Evolutionary conservation across 495 filamentous ascomycete species (phyloP), one percentile per base, ranked within the genome.

Genomic region (Aspergillus ellipticus): DNA sequence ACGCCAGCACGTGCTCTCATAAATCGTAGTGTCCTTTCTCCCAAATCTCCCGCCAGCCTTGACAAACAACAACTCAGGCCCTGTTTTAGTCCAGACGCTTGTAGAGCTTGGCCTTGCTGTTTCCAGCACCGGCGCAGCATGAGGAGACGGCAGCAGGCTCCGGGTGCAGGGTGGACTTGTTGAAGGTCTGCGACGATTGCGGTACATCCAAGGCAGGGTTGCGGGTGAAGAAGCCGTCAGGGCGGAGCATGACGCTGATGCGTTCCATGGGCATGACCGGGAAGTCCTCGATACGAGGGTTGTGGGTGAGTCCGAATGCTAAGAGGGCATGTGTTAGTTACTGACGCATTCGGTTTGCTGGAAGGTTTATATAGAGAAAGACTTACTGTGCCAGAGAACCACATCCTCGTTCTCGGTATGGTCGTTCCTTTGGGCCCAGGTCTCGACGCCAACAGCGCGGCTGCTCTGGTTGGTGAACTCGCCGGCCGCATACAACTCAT

Each of bases 401-500:
- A 83, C 68, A 41, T 84, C 78, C 15, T 74, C 69, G 49, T 83
- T 80, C 20, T 71, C 68, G 9, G 78, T 79, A 28, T 68, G 65
- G 9, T 85, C 82, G 5, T 74, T 72, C 8, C 82, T 69, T 20
- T 68, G 64, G 0, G 80, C 78, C 78, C 79, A 84, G 0, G 73
- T 69, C 35, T 83, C 74, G 5, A 85, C 80, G 4, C 82, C 82
- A 9, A 73, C 63, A 0, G 87, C 88, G 15, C 82, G 82, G 26
- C 81, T 75, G 33, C 83, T 87, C 73, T 96, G 92, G 65, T 95
- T 96, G 3, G 92, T 96, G 69, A 91, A 96, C 65, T 85, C 81
- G 6, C 92, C 92, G 7, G 85, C 90, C 0, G 92, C 84, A 64
- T 84, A 96, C 4, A 95, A 71, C 67, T 96, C 92, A 6, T 78